Evolutionary conservation across 805 yeast genomes (phyloP), one percentile per base, ranked within the genome.

Genomic region (Candida nonsorbophila): DNA sequence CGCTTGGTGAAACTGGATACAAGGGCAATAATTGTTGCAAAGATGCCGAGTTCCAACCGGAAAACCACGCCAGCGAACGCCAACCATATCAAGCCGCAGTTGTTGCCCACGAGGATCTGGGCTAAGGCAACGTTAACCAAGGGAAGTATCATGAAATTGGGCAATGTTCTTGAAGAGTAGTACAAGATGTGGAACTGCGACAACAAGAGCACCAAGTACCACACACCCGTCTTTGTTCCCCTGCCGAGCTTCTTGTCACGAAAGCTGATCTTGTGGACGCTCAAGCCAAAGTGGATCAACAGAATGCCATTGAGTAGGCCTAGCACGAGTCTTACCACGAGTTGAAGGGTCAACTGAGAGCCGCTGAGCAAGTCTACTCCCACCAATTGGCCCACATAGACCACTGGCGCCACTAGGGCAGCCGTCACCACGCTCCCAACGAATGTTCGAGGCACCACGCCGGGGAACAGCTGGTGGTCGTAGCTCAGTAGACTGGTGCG

Each of bases 391-490:
- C 40, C 24, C 3, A 41, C 27, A 9, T 24, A 25, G 16, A 44
- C 44, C 7, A 38, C 34, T 0, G 73, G 72, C 29, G 65, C 69
- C 2, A 72, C 52, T 1, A 77, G 24, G 0, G 47, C 47, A 0
- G 84, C 66, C 8, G 85, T 36, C 1, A 74, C 36, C 28, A 79
- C 40, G 7, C 92, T 69, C 2, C 95, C 94, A 8, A 84, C 47
- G 45, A 87, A 88, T 0, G 95, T 74, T 30, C 97, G 67, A 16
- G 94, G 95, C 6, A 90, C 95, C 2, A 67, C 88, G 2, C 97
- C 97, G 0, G 96, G 94, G 50, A 85, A 90, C 29, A 64, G 53
- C 6, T 65, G 38, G 51, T 90, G 97, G 48, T 90, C 97, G 49
- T 70, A 90, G 37, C 22, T 62, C 55, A 11, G 52, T 43, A 7